phyloP scores from a whole-genome alignment of 2,329 filamentous ascomycete genomes.

The Curvularia hawaiiensis region DNA sequence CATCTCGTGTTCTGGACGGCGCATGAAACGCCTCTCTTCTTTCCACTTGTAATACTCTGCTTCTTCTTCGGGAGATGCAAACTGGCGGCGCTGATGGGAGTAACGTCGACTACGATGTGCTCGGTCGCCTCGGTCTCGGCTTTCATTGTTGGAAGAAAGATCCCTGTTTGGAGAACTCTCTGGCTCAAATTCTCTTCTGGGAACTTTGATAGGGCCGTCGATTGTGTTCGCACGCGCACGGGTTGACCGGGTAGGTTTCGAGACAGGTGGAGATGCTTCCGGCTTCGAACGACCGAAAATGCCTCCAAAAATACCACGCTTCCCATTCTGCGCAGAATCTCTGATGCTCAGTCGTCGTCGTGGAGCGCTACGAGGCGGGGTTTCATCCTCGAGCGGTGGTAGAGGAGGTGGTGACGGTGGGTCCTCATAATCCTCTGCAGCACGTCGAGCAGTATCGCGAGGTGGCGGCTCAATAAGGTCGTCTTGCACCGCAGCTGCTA shows the following conservation, averaged over 20 bases:
- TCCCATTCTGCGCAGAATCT: conserved; percentile 32
- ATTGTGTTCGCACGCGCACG: conserved; percentile 35
- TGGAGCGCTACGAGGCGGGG: conserved; percentile 29
- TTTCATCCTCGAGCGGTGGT: conserved; percentile 24
- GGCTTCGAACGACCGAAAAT: conserved; percentile 42
- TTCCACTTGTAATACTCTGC: conserved; percentile 40
- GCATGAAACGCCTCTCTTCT: conserved; percentile 35
- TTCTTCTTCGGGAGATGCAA: conserved; percentile 40
- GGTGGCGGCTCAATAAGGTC: conserved; percentile 17
- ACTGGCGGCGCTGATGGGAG: conserved; percentile 33
- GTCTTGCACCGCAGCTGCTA: conserved; percentile 15
- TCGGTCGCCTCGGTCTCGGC: conserved; percentile 37
- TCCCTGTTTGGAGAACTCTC: conserved; percentile 36
- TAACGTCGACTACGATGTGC: conserved; percentile 38
- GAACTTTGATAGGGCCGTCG: conserved; percentile 19
- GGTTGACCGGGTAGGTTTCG: conserved; percentile 31
- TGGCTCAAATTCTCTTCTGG: conserved; percentile 30
- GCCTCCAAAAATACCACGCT: conserved; percentile 39
- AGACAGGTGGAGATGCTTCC: conserved; percentile 30
- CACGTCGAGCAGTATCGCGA: conserved; percentile 36
- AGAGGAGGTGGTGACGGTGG: conserved; percentile 15
- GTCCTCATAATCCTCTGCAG: conserved; percentile 24
- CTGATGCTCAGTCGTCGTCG: conserved; percentile 35
- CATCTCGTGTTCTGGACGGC: conserved; percentile 36
- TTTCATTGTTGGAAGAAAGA: conserved; percentile 41